Percentiles rank a stretch among this genome's conserved stretches.
Conservation (phyloP, 345 rosid species). For the Psidium friedrichsthalianum region DNA sequence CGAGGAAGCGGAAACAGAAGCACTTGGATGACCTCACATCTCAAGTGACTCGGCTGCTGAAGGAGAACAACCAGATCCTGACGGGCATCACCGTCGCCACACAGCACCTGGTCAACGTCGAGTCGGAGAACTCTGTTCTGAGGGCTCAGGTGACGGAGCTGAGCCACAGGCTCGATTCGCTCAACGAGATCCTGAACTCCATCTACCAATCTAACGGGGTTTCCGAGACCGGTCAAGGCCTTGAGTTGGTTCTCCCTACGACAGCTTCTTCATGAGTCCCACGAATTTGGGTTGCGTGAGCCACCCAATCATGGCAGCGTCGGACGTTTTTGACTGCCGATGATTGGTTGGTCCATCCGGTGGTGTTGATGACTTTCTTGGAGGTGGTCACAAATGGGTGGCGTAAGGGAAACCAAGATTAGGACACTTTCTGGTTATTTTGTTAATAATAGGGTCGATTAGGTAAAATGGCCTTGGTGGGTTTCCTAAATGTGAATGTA, state of each 20-base stretch:
- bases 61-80: constrained; percentile 22
- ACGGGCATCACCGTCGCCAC: constrained; percentile 14
- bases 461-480: not conserved
- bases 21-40: constrained; percentile 24
- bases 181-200: constrained; percentile 23
- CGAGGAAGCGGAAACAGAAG: constrained; percentile 39
- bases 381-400: not conserved
- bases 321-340: not conserved
- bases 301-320: constrained; percentile 15
- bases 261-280: constrained; percentile 6
- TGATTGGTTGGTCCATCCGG: not conserved
- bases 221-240: not conserved
- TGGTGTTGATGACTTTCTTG: not conserved
- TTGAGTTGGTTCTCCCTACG: constrained; percentile 4
- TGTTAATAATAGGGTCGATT: not conserved
- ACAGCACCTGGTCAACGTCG: constrained; percentile 12
- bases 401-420: not conserved
- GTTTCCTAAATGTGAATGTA: not conserved
- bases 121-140: constrained; percentile 27
- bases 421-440: not conserved
- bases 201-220: not conserved
- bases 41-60: constrained; percentile 12
- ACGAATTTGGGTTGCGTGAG: constrained; percentile 1
- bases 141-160: constrained; percentile 32
- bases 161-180: constrained; percentile 24